These are phyloP conservation scores for Podosphaera aphanis DNA, from an alignment of 2,329 filamentous ascomycete genomes.

Conservation along the genomic window DNA sequence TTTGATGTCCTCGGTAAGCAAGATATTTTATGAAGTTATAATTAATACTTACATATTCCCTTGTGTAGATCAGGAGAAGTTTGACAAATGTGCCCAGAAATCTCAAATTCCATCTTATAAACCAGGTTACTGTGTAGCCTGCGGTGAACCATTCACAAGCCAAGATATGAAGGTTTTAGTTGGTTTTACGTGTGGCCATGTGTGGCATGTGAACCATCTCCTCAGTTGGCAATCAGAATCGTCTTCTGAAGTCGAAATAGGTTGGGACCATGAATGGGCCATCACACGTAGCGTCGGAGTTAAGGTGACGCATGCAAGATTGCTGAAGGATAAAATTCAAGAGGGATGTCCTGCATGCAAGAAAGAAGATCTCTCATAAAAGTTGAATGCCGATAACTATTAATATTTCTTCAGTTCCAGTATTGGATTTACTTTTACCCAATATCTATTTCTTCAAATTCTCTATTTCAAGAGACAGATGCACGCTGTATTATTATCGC, in stretches of 20 bases:
- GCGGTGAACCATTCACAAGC: conserved; percentile 30
- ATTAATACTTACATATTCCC: not conserved
- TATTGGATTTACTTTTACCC: not conserved
- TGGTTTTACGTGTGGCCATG: conserved; percentile 62
- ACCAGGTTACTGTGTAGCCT: conserved; percentile 35
- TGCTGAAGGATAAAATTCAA: conserved; percentile 47
- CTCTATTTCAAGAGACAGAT: not conserved
- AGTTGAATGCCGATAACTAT: not conserved
- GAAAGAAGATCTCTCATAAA: not conserved
- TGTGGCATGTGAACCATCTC: conserved; percentile 56
- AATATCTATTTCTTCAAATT: not conserved
- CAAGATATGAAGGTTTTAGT: conserved; percentile 49
- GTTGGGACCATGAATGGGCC: conserved; percentile 22
- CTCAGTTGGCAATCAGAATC: conserved; percentile 21
- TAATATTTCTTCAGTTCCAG: not conserved
- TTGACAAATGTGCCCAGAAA: conserved; percentile 13
- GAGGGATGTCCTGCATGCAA: conserved; percentile 39
- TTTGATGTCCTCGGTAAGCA: conserved; percentile 45
- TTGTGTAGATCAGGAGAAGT: not conserved
- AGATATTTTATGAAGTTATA: not conserved
- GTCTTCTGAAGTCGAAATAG: conserved; percentile 18
- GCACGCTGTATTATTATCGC: no score
- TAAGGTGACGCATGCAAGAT: conserved; percentile 67
- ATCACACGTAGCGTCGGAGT: conserved; percentile 47
- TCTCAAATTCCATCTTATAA: conserved; percentile 19